Conservation (phyloP, 140 eudicot genomes). For the Senecio squalidus region DNA sequence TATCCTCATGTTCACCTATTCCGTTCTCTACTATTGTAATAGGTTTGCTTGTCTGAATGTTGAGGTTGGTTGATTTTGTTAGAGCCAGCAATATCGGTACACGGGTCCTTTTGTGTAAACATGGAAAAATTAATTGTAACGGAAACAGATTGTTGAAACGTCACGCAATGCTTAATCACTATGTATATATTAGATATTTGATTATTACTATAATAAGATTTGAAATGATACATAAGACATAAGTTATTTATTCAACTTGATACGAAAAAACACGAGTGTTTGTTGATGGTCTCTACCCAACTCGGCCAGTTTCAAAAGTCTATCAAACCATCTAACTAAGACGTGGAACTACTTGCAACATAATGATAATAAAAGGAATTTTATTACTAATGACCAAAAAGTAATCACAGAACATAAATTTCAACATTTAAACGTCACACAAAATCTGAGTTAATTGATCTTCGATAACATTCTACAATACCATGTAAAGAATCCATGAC, state of each 20-base stretch:
- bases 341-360: not conserved
- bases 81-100: too few relatives aligned
- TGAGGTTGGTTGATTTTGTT: not conserved
- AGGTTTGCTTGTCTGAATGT: not conserved
- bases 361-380: not conserved
- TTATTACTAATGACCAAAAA: conserved; percentile 1
- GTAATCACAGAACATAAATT: conserved; percentile 6
- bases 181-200: too few relatives aligned
- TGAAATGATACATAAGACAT: too few relatives aligned
- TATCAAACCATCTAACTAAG: not conserved
- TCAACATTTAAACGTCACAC: not conserved
- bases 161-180: too few relatives aligned
- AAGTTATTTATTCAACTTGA: too few relatives aligned
- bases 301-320: too few relatives aligned
- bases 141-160: too few relatives aligned
- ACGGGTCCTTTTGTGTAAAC: too few relatives aligned
- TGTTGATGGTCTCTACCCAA: too few relatives aligned
- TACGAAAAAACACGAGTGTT: too few relatives aligned
- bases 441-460: conserved; percentile 8
- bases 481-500: not conserved
- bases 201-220: too few relatives aligned
- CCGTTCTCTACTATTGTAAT: not conserved
- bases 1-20: not conserved
- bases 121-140: too few relatives aligned
- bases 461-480: conserved; percentile 21